Conservation (phyloP, 345 rosid genomes). For the Anastatica hierochuntica region DNA sequence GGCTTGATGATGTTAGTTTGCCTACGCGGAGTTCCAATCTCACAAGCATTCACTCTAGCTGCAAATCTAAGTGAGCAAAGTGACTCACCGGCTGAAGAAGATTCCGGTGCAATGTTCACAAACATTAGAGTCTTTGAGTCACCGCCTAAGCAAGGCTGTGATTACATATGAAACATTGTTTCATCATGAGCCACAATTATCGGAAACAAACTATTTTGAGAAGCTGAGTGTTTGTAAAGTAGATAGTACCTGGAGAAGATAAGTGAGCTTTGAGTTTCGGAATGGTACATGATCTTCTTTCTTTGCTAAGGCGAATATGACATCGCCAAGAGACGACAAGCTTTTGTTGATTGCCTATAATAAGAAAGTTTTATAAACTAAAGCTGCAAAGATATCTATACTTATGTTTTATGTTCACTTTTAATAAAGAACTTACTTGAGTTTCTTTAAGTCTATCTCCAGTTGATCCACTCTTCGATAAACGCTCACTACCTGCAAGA, state of each 20-base stretch:
- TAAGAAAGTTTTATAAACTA: not conserved
- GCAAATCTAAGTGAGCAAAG: conserved; percentile 93
- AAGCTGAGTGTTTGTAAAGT: not conserved
- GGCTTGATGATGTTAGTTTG: conserved; percentile 38
- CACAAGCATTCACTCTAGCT: conserved; percentile 97
- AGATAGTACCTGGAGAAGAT: conserved; percentile 84
- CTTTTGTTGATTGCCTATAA: conserved; percentile 91
- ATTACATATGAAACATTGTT: conserved; percentile 12
- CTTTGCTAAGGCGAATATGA: conserved; percentile 83
- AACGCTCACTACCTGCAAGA: conserved; percentile 99
- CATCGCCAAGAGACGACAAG: conserved; percentile 80
- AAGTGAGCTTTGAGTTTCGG: conserved; percentile 90
- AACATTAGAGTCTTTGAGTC: conserved; percentile 93
- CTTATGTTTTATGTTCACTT: not conserved
- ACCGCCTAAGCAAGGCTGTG: conserved; percentile 95
- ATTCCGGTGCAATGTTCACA: conserved; percentile 83
- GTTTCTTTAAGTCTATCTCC: conserved; percentile 95
- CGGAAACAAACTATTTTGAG: conserved; percentile 10
- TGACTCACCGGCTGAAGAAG: conserved; percentile 74
- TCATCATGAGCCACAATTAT: conserved; percentile 14
- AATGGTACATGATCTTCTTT: conserved; percentile 91
- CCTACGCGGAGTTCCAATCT: conserved; percentile 90
- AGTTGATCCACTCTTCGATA: conserved; percentile 90
- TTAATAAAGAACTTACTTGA: conserved; percentile 39
- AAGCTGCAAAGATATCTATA: not conserved